phyloP scores from a whole-genome alignment of 2,329 filamentous ascomycete species.

The Fusarium tjaetaba region DNA sequence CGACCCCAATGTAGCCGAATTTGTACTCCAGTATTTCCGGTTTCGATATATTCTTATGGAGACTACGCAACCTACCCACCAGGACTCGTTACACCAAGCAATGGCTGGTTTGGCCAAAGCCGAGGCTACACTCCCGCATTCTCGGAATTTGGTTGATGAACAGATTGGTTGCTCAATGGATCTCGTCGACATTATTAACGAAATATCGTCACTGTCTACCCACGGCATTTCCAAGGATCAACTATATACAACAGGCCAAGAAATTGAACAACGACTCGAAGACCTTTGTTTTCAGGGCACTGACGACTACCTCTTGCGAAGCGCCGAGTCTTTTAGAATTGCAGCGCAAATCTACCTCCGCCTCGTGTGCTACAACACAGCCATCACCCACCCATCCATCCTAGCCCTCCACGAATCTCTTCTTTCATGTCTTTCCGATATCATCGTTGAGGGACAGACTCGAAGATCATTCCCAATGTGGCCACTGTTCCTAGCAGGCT shows the following conservation, averaged over 20 bases:
- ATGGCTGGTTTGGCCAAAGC: slow-evolving; percentile 21
- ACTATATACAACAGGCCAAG: slow-evolving; percentile 14
- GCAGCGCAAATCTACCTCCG: slow-evolving; percentile 38
- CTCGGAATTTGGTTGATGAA: slow-evolving; percentile 31
- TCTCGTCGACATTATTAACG: slow-evolving; percentile 39
- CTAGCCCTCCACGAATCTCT: slow-evolving; percentile 22
- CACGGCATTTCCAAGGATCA: slow-evolving; percentile 8
- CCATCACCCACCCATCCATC: slow-evolving; percentile 29
- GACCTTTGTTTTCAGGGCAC: neutral
- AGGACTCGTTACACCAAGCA: slow-evolving; percentile 14
- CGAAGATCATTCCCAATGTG: slow-evolving; percentile 41
- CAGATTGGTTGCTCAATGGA: slow-evolving; percentile 42
- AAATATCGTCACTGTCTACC: slow-evolving; percentile 31
- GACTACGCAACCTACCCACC: slow-evolving; percentile 30
- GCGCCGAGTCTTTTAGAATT: slow-evolving; percentile 37
- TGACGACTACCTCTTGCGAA: slow-evolving; percentile 30
- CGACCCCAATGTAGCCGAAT: slow-evolving; percentile 30
- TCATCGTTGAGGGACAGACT: slow-evolving; percentile 34
- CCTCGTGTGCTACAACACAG: slow-evolving; percentile 34
- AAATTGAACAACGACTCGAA: slow-evolving; percentile 20
- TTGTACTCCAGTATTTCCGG: slow-evolving; percentile 38
- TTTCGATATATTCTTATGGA: slow-evolving; percentile 40
- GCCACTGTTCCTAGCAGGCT: slow-evolving; percentile 40
- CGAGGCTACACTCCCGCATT: slow-evolving; percentile 22
- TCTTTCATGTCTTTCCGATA: slow-evolving; percentile 26